These are phyloP conservation scores for Westerdykella aurantiaca DNA, from an alignment of 2,329 filamentous ascomycete genomes.

Conservation along the genomic window DNA sequence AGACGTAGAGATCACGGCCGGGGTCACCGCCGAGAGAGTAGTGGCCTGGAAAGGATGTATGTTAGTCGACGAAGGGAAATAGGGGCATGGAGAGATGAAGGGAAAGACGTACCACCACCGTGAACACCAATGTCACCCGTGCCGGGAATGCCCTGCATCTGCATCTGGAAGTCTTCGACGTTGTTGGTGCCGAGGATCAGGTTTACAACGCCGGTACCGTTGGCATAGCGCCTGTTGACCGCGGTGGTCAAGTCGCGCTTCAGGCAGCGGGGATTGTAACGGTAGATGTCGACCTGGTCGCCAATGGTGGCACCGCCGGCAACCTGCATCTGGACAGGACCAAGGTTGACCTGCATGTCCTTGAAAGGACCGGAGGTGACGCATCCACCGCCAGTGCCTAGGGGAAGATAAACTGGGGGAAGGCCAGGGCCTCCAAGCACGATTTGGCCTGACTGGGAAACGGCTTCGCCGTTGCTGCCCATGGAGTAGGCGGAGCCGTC, in stretches of 20 bases:
- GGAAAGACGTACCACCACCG: constrained; percentile 10
- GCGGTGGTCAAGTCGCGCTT: constrained; percentile 21
- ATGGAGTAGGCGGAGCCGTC: constrained; percentile 46
- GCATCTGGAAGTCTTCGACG: constrained; percentile 25
- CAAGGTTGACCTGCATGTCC: constrained; percentile 18
- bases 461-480: constrained; percentile 41
- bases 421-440: constrained; percentile 15
- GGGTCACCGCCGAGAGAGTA: constrained; percentile 17
- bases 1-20: constrained; percentile 19
- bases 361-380: constrained; percentile 16
- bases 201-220: constrained; percentile 4
- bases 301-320: constrained; percentile 4
- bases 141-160: constrained; percentile 25
- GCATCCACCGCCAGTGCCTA: constrained; percentile 28
- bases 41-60: constrained; percentile 3
- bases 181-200: constrained; percentile 15
- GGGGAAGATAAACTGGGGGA: constrained; percentile 28
- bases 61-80: not conserved
- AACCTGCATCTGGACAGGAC: constrained; percentile 12
- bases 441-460: constrained; percentile 34
- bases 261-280: constrained; percentile 18
- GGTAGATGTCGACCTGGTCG: constrained; percentile 6
- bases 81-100: not conserved
- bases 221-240: constrained; percentile 5
- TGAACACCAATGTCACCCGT: constrained; percentile 25